phyloP scores from a whole-genome alignment of 164 flowering plant genomes.

The Vitis labrusca region DNA sequence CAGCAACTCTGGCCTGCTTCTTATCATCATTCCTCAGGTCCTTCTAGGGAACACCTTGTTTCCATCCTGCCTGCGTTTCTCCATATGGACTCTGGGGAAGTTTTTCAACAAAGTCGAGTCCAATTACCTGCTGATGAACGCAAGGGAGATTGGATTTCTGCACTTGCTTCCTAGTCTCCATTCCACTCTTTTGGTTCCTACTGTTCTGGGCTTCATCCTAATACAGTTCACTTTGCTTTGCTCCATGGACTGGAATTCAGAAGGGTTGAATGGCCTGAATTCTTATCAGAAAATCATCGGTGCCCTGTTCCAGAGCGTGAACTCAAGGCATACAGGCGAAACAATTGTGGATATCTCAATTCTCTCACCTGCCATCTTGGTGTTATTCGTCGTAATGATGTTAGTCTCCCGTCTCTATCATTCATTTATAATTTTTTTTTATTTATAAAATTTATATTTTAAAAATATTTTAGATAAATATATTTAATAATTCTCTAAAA shows the following conservation, averaged over 20 bases:
- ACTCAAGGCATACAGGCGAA: conserved; percentile 67
- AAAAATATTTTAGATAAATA: too few species aligned
- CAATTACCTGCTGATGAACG: conserved; percentile 34
- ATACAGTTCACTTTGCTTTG: conserved; percentile 47
- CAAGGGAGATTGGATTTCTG: conserved; percentile 26
- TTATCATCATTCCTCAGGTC: conserved; percentile 52
- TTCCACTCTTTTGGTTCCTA: conserved; percentile 23
- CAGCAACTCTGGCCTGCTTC: conserved; percentile 52
- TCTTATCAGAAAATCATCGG: conserved; percentile 47
- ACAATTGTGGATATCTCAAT: conserved; percentile 46
- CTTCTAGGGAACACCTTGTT: conserved; percentile 60
- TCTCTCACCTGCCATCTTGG: conserved; percentile 50
- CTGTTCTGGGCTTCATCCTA: conserved; percentile 43
- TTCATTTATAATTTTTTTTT: conserved; percentile 5
- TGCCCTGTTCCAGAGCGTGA: conserved; percentile 41
- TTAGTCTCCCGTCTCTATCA: conserved; percentile 20
- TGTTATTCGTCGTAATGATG: conserved; percentile 64
- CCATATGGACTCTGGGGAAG: conserved; percentile 35
- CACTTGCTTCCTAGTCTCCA: conserved; percentile 40
- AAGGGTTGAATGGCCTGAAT: conserved; percentile 38
- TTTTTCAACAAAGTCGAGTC: conserved; percentile 23
- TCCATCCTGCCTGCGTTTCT: conserved; percentile 41
- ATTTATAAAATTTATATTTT: too few species aligned
- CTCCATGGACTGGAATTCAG: conserved; percentile 58
- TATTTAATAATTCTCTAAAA: background rate